Base-by-base conservation (phyloP, 1,139 yeast genomes). In the Maudiozyma humilis region DNA sequence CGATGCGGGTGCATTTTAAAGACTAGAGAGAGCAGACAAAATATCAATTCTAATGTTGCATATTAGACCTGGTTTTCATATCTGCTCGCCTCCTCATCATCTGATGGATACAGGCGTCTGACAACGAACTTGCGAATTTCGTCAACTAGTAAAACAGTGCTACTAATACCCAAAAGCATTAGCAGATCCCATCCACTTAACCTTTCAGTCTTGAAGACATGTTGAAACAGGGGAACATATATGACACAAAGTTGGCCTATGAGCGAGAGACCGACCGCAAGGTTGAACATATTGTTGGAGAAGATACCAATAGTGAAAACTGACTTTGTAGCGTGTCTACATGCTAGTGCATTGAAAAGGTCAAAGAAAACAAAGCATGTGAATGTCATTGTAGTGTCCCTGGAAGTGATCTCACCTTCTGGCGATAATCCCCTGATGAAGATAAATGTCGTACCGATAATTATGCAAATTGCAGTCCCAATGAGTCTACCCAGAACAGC, bases 351-450 rank as follows among this genome's bases (percentile, higher is more conserved):
- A 63, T 88, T 91, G 69, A 91, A 91, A 94, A 91, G 84, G 64
- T 91, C 98, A 59, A 79, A 91, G 46, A 89, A 70, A 10, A 91
- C 97, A 67, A 91, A 91, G 62, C 97, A 86, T 0, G 97, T 91
- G 60, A 91, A 91, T 0, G 97, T 88, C 96, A 91, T 89, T n/a
- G 98, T 91, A 12, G 97, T 89, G 62, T 89, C 97, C 65, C 97
- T 82, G 13, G 91, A 81, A 3, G 96, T 87, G 45, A 89, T 79
- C 49, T 74, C 75, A 10, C 65, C 64, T 45, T 82, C 79, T 59
- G 84, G 91, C 15, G 75, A 72, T 91, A 88, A 85, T 64, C 89
- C 96, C 50, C 77, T 75, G 43, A 85, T 69, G 61, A 87, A 91
- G 29, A 89, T 83, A 60, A 81, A 83, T 63, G 88, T 71, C 0